Conservation (phyloP, 1,284 basidiomycete species). For the Ceratobasidium sp. region DNA sequence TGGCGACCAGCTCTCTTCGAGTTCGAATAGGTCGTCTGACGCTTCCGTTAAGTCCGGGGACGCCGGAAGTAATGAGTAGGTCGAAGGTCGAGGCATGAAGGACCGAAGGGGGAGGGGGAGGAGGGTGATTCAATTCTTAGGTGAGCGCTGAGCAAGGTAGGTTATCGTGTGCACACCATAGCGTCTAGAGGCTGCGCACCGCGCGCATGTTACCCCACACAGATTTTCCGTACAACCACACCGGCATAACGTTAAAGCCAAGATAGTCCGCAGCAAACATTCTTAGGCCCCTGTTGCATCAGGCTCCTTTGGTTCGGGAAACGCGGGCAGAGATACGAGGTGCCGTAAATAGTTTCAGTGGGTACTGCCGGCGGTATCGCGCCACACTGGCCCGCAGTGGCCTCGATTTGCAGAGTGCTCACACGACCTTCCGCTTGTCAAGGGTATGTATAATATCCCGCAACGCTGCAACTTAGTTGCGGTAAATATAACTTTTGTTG, state of each 20-base stretch:
- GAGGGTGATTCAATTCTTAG: background rate
- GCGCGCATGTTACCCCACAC: background rate
- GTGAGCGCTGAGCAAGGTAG: background rate
- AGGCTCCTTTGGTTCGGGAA: too few species aligned
- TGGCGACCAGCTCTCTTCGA: background rate
- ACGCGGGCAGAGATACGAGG: too few species aligned
- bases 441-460: too few species aligned
- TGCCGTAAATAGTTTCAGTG: conserved; percentile 18
- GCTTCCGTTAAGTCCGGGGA: background rate
- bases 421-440: too few species aligned
- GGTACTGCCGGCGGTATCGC: too few species aligned
- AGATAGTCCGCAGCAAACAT: conserved; percentile 21
- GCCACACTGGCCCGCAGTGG: too few species aligned
- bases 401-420: too few species aligned
- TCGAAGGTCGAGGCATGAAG: conserved; percentile 4
- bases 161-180: conserved; percentile 7
- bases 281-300: conserved; percentile 20
- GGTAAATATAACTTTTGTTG: too few species aligned
- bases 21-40: background rate
- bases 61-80: conserved; percentile 18
- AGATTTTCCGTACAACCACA: background rate
- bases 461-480: too few species aligned
- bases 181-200: too few species aligned
- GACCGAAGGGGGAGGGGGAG: background rate
- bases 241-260: conserved; percentile 21